Evolutionary conservation across 352 stramenopile genomes (phyloP).

Genomic region (Pythium oligandrum): DNA sequence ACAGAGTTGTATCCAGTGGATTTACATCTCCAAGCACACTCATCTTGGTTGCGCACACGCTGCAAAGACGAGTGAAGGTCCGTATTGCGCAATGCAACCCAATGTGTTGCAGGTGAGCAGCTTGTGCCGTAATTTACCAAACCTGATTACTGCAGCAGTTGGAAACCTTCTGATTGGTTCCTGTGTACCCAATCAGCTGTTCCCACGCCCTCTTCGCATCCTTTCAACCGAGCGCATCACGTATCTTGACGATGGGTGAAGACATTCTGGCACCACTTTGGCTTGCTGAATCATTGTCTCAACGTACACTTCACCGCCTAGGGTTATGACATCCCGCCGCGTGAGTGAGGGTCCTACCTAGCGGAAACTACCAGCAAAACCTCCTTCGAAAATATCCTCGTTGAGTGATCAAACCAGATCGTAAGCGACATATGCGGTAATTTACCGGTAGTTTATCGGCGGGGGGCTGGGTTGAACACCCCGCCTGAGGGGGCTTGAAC

Average conservation of each 20-base stretch:
- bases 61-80: conserved; percentile 19
- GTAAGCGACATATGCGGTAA: conserved; percentile 15
- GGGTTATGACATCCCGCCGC: conserved; percentile 20
- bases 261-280: conserved; percentile 3
- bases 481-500: conserved; percentile 22
- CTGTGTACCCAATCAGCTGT: conserved; percentile 9
- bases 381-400: conserved; percentile 14
- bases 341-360: conserved; percentile 15
- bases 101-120: conserved; percentile 1
- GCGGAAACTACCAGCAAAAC: conserved; percentile 16
- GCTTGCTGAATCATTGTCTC: conserved; percentile 3
- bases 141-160: conserved; percentile 4
- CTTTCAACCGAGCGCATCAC: conserved; percentile 8
- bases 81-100: conserved; percentile 16
- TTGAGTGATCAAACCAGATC: not conserved
- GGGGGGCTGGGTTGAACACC: not conserved
- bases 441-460: conserved; percentile 12
- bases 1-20: conserved; percentile 2
- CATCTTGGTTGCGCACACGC: conserved; percentile 2
- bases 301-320: conserved; percentile 10
- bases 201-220: conserved; percentile 15
- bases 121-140: conserved; percentile 2
- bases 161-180: conserved; percentile 4
- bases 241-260: conserved; percentile 8
- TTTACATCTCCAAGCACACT: too few relatives aligned